Evolutionary conservation across 140 eudicot species (phyloP), one percentile per base, ranked within the genome.

Genomic region (Senecio squalidus): DNA sequence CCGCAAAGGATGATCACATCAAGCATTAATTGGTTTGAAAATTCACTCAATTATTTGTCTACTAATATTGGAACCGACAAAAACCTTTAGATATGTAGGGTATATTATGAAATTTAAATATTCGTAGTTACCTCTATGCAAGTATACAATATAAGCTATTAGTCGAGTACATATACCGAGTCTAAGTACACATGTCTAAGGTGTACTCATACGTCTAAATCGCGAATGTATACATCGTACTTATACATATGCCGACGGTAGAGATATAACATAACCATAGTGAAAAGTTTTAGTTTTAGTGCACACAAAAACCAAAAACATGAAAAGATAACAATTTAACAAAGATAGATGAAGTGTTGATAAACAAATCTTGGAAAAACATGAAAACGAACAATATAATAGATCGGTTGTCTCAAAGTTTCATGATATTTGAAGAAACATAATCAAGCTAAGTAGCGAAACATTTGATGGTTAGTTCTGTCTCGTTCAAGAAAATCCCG

Each of bases 401-500:
- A 36, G 43, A 5, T 15, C 14, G 16, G 16, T 15, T 36, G 4
- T 36, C 14, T 36, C 16, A 9, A 36, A 15, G 43, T 36, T 36
- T 36, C 43, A 36, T 9, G 2, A 11, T 5, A 2, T 4, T n/a
- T 16, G 50, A 8, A 44, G 21, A 40, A 53, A 8, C 33, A 9
- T 18, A 64, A 65, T 81, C 67, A 85, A 22, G 94, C 94, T 73
- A 82, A 49, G 71, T 82, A 82, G 55, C 79, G 76, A 71, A 85
- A 85, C 58, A 78, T 9, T 72, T 81, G 79, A 0, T 83, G 74
- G 58, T 85, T 81, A 17, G 75, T 89, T 61, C 78, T 85, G 71
- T 85, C 94, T 52, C 94, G 72, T 33, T 85, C 94, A 25, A 85
- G 64, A 63, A 78, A 81, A 50, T 85, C 94, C 10, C 94, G 80